These are phyloP conservation scores for Ilyonectria destructans DNA, from an alignment of 2,329 filamentous ascomycete genomes.

Conservation along the genomic window DNA sequence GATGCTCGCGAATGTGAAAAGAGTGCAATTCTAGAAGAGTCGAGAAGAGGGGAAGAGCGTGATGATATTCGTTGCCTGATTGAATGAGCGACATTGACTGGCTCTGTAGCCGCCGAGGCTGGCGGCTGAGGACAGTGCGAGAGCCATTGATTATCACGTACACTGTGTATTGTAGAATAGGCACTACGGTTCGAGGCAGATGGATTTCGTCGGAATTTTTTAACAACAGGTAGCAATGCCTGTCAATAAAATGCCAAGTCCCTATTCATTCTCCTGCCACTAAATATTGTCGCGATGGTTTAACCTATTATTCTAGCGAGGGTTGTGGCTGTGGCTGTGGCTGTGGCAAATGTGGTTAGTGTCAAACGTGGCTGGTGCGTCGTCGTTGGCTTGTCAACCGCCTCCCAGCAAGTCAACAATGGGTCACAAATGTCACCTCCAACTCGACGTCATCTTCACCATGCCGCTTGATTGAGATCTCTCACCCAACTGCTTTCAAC, in stretches of 20 bases:
- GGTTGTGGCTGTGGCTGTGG: not conserved
- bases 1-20: not conserved
- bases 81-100: not conserved
- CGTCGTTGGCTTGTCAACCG: not conserved
- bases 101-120: not conserved
- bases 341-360: no score
- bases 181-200: not conserved
- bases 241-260: no score
- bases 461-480: not conserved
- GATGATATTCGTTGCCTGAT: not conserved
- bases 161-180: not conserved
- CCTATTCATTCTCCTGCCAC: no score
- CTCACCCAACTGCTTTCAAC: not conserved
- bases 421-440: not conserved
- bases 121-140: not conserved
- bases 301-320: not conserved
- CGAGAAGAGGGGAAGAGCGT: not conserved
- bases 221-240: no score
- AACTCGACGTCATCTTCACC: not conserved
- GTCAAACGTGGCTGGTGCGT: not conserved
- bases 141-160: not conserved
- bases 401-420: not conserved
- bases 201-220: not conserved
- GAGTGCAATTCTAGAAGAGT: not conserved
- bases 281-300: no score